These are phyloP conservation scores for Garcia nutans DNA, from an alignment of 345 rosid genomes.

Conservation along the genomic window DNA sequence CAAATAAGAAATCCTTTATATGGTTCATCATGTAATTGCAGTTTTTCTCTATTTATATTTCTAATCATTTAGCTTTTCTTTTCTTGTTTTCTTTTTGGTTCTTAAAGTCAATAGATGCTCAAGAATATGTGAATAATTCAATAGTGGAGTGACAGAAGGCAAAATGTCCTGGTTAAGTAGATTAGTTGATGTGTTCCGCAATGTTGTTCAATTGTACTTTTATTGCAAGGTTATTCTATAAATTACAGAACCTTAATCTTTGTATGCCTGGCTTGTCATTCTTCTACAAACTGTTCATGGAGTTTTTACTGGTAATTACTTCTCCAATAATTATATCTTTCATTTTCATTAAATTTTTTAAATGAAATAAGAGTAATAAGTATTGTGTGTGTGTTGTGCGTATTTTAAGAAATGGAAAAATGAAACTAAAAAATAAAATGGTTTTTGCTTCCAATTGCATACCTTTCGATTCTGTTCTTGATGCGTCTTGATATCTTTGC, in stretches of 20 bases:
- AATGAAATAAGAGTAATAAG: no score
- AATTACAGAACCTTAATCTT: constrained; percentile 16
- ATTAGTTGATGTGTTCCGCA: constrained; percentile 55
- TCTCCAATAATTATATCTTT: no score
- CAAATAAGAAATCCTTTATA: not conserved
- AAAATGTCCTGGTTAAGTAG: constrained; percentile 69
- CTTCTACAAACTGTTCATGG: constrained; percentile 38
- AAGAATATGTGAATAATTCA: not conserved
- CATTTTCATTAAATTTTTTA: no score
- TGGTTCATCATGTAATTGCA: not conserved
- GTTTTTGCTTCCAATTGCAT: no score
- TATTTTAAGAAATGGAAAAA: no score
- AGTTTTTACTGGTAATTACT: constrained; percentile 10
- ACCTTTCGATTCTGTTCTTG: no score
- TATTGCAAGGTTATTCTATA: constrained; percentile 90
- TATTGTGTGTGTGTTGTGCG: no score
- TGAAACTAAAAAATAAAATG: no score
- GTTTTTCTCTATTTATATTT: not conserved
- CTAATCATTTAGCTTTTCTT: not conserved
- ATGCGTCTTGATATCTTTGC: no score
- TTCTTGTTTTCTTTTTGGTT: no score
- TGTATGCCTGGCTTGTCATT: not conserved
- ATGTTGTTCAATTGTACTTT: constrained; percentile 59
- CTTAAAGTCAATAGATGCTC: not conserved
- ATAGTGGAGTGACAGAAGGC: constrained; percentile 23